A percentile compares a stretch with the other conserved stretches of the same genome.
Evolutionary conservation across 306 rosid genomes (phyloP).

Genomic region (Alnus glutinosa): DNA sequence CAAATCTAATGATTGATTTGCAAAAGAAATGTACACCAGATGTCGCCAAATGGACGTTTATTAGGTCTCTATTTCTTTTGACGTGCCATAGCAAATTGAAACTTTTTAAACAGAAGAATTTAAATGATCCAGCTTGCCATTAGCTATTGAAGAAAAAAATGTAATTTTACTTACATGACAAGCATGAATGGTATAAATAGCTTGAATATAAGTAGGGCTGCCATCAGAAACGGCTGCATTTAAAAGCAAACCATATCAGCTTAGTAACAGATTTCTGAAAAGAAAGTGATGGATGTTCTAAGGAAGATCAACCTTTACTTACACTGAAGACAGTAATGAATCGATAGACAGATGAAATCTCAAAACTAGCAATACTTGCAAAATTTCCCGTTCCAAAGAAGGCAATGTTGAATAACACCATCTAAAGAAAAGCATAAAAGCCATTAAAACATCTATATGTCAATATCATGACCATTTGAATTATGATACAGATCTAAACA

Average conservation of each 20-base stretch:
- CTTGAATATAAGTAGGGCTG: slow-evolving; percentile 88
- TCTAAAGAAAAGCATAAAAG: slow-evolving; percentile 44
- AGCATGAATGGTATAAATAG: slow-evolving; percentile 85
- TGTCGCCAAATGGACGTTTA: too few relatives aligned
- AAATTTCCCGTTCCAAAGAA: slow-evolving; percentile 94
- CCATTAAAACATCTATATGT: slow-evolving; percentile 12
- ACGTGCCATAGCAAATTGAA: background rate
- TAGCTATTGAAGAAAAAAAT: slow-evolving; percentile 8
- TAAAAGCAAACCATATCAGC: slow-evolving; percentile 25
- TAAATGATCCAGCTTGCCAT: slow-evolving; percentile 1
- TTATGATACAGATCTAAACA: background rate
- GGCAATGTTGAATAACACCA: slow-evolving; percentile 81
- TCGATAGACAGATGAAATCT: slow-evolving; percentile 90
- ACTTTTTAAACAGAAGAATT: background rate
- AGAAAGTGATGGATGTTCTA: background rate
- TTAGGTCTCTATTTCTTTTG: background rate
- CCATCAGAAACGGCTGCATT: slow-evolving; percentile 90
- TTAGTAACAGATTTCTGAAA: slow-evolving; percentile 24
- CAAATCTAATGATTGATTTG: too few relatives aligned
- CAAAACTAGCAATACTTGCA: slow-evolving; percentile 92
- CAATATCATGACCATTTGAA: slow-evolving; percentile 25
- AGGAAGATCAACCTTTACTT: slow-evolving; percentile 44
- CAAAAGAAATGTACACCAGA: too few relatives aligned
- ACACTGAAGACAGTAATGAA: slow-evolving; percentile 88
- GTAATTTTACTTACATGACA: slow-evolving; percentile 72